Evolutionary conservation across 768 basidiomycete species (phyloP), one percentile per base, ranked within the genome.

Genomic region (Mycena galericulata): DNA sequence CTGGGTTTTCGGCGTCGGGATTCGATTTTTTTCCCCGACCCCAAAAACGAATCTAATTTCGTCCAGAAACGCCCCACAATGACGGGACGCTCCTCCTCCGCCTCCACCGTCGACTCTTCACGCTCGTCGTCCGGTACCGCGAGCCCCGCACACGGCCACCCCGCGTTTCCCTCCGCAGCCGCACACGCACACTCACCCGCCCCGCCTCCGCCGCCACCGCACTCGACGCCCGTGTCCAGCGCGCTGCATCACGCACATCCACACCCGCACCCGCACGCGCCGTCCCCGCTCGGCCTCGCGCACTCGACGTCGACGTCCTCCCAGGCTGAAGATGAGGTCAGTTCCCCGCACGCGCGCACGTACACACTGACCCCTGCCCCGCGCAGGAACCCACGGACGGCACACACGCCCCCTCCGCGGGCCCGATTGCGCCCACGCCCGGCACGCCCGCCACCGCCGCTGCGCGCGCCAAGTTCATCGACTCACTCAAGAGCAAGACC

Each of bases 401-500:
- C n/a, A n/a, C n/a, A n/a, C n/a, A n/a, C n/a, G n/a, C n/a, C n/a
- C n/a, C n/a, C 36, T 27, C 68, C 2, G 32, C 67, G 27, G 70
- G 73, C 32, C 56, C 63, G 4, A 73, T 74, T 26, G 71, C 74
- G 17, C 74, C 75, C 0, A 74, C 75, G 2, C 65, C 70, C 34
- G n/a, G n/a, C n/a, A n/a, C n/a, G 0, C 63, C 69, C n/a, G 57
- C 51, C 10, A 32, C 56, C 15, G 51, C 55, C 17, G 46, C 60
- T 36, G 32, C 40, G n/a, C 65, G 50, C 63, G 79, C 84, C 57
- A 87, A 83, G 74, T 87, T 89, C 71, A 74, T 91, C 68, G 82
- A 87, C 76, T 86, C 88, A 53, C 77, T 91, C 65, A 86, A 88
- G 75, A 82, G 82, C 27, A 89, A 90, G 79, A 86, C 65, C 63